These are phyloP conservation scores for Ogataea philodendri DNA, from an alignment of 805 yeast species.

Conservation along the genomic window DNA sequence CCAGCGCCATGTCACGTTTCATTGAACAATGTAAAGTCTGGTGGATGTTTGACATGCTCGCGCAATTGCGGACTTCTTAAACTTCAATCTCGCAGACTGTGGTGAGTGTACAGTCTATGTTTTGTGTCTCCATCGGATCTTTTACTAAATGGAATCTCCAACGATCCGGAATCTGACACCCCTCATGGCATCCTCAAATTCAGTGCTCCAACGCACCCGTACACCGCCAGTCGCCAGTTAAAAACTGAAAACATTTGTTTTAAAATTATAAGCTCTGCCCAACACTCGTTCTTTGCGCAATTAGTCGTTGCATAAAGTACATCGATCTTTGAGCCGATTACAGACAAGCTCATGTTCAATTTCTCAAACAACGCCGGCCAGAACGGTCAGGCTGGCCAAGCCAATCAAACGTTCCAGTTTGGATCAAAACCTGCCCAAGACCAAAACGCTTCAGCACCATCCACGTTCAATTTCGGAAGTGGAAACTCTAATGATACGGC, in stretches of 20 bases:
- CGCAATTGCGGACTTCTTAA: too few relatives aligned
- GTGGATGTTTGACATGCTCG: too few relatives aligned
- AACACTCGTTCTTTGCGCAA: too few relatives aligned
- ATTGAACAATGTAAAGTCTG: too few relatives aligned
- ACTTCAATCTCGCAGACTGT: too few relatives aligned
- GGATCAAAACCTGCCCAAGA: constrained; percentile 9
- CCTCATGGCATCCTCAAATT: background rate
- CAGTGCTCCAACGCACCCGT: background rate
- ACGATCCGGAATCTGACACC: background rate
- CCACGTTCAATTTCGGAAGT: constrained; percentile 15
- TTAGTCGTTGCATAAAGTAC: too few relatives aligned
- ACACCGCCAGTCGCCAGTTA: background rate
- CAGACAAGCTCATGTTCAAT: constrained; percentile 1
- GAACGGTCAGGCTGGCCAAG: constrained; percentile 3
- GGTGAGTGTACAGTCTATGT: too few relatives aligned
- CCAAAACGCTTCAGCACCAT: constrained; percentile 1
- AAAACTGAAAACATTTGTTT: constrained; percentile 1
- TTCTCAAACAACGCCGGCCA: constrained; percentile 2
- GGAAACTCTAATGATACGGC: constrained; percentile 2
- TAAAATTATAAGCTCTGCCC: background rate
- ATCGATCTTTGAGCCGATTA: background rate
- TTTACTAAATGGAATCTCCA: too few relatives aligned
- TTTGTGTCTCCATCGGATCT: too few relatives aligned
- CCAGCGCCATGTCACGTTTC: too few relatives aligned
- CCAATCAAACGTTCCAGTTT: constrained; percentile 7